Base-by-base conservation (phyloP, 768 basidiomycete genomes). In the Sporobolomyces roseus region DNA sequence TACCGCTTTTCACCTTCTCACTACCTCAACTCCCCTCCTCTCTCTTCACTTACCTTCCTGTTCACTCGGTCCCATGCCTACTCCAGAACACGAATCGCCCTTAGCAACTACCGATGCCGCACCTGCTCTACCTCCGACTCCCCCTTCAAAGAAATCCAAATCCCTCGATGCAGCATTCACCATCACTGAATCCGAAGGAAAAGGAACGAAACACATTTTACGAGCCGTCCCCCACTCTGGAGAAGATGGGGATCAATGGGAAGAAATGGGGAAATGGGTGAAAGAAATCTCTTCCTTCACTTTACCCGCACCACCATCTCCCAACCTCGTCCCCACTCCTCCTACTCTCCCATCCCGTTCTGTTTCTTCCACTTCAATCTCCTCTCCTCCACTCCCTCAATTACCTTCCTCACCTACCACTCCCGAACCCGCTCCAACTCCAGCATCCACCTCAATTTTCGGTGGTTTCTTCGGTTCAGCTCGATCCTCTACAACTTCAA, bases 31-130 rank as follows among this genome's bases (percentile, higher is more conserved):
- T 8, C 72, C 72, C 4, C 29, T 54, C 45, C 19, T 70, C 4
- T 59, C 68, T 3, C 62, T 73, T 29, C 19, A 58, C 27, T 54
- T 72, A 29, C 35, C 67, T 6, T 21, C 7, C 4, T 72, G 71
- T 49, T 59, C 61, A 8, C 55, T 75, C 43, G 68, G 72, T 12
- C 68, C 74, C 41, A 68, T 73, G 73, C 65, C 74, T 35, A 64
- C 68, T 4, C 68, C 74, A 4, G 29, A 60, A 14, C 59, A 61
- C 23, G 14, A 4, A 13, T 10, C 32, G 61, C 10, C 66, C 29
- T 27, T 51, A 41, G 23, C 45, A 41, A n/a, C 35, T 5, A 16
- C 17, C 3, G 27, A 14, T 36, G 36, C 23, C 7, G 43, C 21
- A 29, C n/a, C n/a, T n/a, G n/a, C n/a, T n/a, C n/a, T n/a, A n/a